Evolutionary conservation across 2,329 filamentous ascomycete species (phyloP).

Genomic region (Xylariaceae sp.): DNA sequence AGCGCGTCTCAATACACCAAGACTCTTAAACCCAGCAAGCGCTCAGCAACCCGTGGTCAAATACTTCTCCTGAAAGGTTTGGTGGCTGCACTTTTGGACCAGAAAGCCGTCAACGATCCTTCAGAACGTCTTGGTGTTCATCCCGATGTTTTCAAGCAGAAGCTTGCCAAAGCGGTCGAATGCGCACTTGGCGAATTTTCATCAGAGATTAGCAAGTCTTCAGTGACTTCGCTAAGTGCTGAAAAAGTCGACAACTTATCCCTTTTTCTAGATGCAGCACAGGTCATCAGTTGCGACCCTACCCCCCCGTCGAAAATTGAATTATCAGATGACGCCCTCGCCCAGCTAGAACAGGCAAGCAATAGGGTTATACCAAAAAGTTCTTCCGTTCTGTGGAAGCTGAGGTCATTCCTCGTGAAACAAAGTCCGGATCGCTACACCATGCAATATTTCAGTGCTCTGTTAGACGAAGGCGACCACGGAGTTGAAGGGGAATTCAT

Average conservation of each 20-base stretch:
- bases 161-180: constrained; percentile 26
- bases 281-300: constrained; percentile 16
- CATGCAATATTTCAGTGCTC: constrained; percentile 15
- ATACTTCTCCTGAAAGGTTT: constrained; percentile 30
- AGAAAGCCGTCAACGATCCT: constrained; percentile 12
- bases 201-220: constrained; percentile 15
- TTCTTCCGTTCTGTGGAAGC: constrained; percentile 28
- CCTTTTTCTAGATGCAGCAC: constrained; percentile 25
- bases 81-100: constrained; percentile 20
- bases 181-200: constrained; percentile 23
- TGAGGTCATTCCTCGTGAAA: constrained; percentile 29
- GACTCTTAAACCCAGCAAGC: constrained; percentile 15
- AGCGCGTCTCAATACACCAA: constrained; percentile 26
- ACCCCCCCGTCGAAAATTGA: constrained; percentile 18
- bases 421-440: constrained; percentile 25
- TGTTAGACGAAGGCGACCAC: constrained; percentile 22
- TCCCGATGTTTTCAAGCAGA: constrained; percentile 18
- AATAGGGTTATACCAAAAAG: constrained; percentile 19
- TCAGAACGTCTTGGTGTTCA: constrained; percentile 15
- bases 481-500: constrained; percentile 25
- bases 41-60: constrained; percentile 12
- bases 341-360: constrained; percentile 24
- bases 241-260: constrained; percentile 20
- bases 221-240: constrained; percentile 14
- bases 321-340: constrained; percentile 22